Conservation (phyloP, 2,329 filamentous ascomycete genomes). For the Ophiobolus disseminans region DNA sequence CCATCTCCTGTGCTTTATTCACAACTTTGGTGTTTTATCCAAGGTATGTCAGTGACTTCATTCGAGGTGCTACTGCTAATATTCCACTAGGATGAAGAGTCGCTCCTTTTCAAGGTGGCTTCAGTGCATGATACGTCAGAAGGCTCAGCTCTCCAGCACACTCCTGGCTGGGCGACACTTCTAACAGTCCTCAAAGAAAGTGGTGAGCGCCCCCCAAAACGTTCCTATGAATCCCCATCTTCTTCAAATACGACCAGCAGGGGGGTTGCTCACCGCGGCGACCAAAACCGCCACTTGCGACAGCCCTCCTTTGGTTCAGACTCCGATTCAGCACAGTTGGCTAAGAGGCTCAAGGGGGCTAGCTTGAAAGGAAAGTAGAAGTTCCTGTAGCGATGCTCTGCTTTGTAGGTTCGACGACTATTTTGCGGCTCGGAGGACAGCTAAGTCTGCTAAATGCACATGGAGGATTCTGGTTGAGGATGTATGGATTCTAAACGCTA, state of each 20-base stretch:
- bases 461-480: conserved; percentile 4
- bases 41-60: conserved; percentile 65
- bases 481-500: no score
- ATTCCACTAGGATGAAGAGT: conserved; percentile 78
- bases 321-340: conserved; percentile 65
- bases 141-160: conserved; percentile 82
- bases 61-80: conserved; percentile 14
- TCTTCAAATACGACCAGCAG: conserved; percentile 42
- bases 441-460: no score
- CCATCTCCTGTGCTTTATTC: conserved; percentile 88
- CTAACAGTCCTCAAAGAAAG: conserved; percentile 93
- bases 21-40: conserved; percentile 78
- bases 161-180: conserved; percentile 91
- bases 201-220: conserved; percentile 94
- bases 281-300: conserved; percentile 28
- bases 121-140: conserved; percentile 81
- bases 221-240: conserved; percentile 45
- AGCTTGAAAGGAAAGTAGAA: conserved; percentile 53
- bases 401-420: conserved; percentile 26
- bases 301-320: conserved; percentile 50
- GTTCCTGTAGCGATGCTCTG: conserved; percentile 23
- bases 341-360: conserved; percentile 71
- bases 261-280: conserved; percentile 43
- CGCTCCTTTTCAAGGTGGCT: conserved; percentile 83
- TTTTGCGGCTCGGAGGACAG: conserved; percentile 17